Evolutionary conservation across 352 stramenopile genomes (phyloP).

Genomic region (Globisporangium solare): DNA sequence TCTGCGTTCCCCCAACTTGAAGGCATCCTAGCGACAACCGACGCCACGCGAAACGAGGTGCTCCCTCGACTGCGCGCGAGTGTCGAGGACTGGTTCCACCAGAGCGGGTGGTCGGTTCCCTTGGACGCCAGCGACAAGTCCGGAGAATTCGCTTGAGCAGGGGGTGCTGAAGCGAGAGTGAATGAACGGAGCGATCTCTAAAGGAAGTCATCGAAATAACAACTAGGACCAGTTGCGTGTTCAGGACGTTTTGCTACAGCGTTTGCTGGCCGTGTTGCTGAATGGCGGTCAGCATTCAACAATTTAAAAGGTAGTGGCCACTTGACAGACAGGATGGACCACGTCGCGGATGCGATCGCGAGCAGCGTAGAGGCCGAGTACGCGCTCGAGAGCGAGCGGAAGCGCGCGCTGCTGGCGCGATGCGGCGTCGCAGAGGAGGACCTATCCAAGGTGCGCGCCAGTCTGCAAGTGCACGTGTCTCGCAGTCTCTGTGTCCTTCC

Average conservation of each 20-base stretch:
- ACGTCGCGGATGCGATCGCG: constrained; percentile 16
- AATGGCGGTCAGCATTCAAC: not conserved
- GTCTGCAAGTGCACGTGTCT: not conserved
- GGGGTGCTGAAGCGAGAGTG: not conserved
- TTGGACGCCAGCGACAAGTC: constrained; percentile 2
- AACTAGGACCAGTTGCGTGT: too few relatives aligned
- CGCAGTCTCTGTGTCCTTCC: not conserved
- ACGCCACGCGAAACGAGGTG: constrained; percentile 11
- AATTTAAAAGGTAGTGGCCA: too few relatives aligned
- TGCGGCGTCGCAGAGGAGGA: constrained; percentile 34
- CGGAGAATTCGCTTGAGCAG: too few relatives aligned
- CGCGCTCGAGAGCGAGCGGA: constrained; percentile 30
- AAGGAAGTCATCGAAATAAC: too few relatives aligned
- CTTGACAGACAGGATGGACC: constrained; percentile 1
- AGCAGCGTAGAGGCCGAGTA: constrained; percentile 23
- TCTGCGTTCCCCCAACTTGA: constrained; percentile 21
- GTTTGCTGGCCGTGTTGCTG: too few relatives aligned
- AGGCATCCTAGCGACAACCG: constrained; percentile 22
- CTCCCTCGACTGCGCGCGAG: constrained; percentile 21
- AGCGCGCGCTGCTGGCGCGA: constrained; percentile 21
- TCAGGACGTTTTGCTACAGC: too few relatives aligned
- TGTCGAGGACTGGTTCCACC: constrained; percentile 31
- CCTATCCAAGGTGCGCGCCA: constrained; percentile 31
- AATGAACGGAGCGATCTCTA: too few relatives aligned
- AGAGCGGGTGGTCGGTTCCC: constrained; percentile 22